phyloP scores from a whole-genome alignment of 2,329 filamentous ascomycete species.

The Dactylellina parvicollis region DNA sequence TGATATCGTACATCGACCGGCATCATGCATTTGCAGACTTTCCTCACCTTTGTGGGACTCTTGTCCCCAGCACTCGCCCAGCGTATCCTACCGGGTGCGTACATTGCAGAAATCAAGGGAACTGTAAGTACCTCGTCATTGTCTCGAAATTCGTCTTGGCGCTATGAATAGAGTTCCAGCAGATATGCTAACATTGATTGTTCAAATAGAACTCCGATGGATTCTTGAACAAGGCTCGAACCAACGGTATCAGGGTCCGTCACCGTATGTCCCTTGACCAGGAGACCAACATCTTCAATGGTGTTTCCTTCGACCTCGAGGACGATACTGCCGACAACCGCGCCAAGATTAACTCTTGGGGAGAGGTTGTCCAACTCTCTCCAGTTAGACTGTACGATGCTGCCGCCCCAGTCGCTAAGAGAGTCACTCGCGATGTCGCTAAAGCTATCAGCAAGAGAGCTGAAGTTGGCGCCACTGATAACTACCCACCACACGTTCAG shows the following conservation, averaged over 20 bases:
- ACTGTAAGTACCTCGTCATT: conserved; percentile 29
- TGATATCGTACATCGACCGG: conserved; percentile 18
- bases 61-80: conserved; percentile 52
- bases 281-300: conserved; percentile 51
- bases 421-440: conserved; percentile 40
- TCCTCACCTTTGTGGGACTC: conserved; percentile 49
- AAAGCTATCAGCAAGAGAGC: conserved; percentile 30
- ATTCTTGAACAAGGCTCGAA: conserved; percentile 40
- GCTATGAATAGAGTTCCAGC: neutral
- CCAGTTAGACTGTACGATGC: conserved; percentile 44
- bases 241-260: conserved; percentile 32
- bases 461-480: neutral
- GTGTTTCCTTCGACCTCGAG: conserved; percentile 52
- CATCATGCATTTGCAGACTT: conserved; percentile 51
- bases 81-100: conserved; percentile 50
- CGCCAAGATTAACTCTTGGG: conserved; percentile 49
- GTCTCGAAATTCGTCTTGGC: neutral
- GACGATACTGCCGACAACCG: conserved; percentile 49
- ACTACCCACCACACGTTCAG: conserved; percentile 48
- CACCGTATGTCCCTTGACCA: conserved; percentile 51
- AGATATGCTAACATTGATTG: conserved; percentile 9
- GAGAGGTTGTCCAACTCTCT: conserved; percentile 49
- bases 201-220: conserved; percentile 36
- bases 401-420: conserved; percentile 31
- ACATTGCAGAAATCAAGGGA: conserved; percentile 53